Evolutionary conservation across 2,329 filamentous ascomycete species (phyloP), one percentile per base, ranked within the genome.

Genomic region (Xylaria sp.): DNA sequence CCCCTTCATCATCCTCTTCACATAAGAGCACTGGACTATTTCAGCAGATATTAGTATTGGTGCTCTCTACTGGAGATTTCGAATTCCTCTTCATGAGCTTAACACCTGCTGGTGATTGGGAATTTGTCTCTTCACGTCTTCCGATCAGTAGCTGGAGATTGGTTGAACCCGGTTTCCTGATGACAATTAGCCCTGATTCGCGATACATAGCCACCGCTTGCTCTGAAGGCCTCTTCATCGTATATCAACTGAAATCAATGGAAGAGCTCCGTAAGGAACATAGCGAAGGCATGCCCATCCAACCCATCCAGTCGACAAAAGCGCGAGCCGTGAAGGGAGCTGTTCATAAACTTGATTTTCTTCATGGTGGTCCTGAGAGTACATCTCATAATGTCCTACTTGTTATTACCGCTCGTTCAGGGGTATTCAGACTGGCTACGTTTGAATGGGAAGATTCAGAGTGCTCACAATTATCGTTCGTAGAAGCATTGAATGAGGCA

Each of bases 271-370:
- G 80, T 73, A 78, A 74, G 74, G 89, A 82, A 77, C 91, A 85
- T 76, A 77, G 75, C 18, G 72, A 76, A 46, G 76, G 78, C 39
- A 79, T 82, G n/a, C 76, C 81, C 71, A 79, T 92, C 67, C 79
- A 84, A 10, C 92, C 91, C 1, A 86, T 97, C 66, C 84, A 84
- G 69, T 80, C 78, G 0, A 78, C 74, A 48, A 76, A 80, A 20
- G 76, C 83, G 20, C 83, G 85, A 10, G 72, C 79, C 10, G 83
- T 94, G 8, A 87, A 90, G 8, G 94, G 93, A 0, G 85, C 90
- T n/a, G 93, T 98, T 65, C 85, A 95, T 74, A 92, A 93, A 74
- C 90, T 98, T 85, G 92, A 94, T 25, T 99, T 98, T 72, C 84
- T 99, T 2, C 89, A 92, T 68, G 92, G 94, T 8, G 85, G 86